These are phyloP conservation scores for Colletotrichum eleusines DNA, from an alignment of 2,329 filamentous ascomycete genomes.

Conservation along the genomic window DNA sequence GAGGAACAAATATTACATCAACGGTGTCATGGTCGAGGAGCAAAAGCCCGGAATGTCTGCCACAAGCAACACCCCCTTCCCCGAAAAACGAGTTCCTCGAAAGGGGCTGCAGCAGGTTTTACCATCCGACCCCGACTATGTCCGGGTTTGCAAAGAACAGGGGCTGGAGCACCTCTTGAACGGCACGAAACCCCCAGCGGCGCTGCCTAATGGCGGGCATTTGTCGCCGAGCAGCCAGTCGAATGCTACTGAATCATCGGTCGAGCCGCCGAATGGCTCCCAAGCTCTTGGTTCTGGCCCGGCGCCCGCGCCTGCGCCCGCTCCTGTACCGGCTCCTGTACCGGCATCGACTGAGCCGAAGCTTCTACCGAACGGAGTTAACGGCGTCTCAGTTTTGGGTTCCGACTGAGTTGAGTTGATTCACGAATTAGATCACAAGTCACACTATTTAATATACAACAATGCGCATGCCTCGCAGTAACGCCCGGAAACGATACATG, in stretches of 20 bases:
- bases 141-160: constrained; percentile 66
- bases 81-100: constrained; percentile 66
- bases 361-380: constrained; percentile 32
- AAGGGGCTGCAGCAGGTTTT: constrained; percentile 65
- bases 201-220: constrained; percentile 61
- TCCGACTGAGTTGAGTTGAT: constrained; percentile 29
- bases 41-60: constrained; percentile 60
- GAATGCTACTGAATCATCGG: constrained; percentile 33
- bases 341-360: constrained; percentile 14
- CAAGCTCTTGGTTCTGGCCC: constrained; percentile 13
- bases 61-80: constrained; percentile 66
- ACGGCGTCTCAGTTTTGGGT: constrained; percentile 33
- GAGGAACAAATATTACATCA: constrained; percentile 68
- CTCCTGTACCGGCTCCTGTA: neutral
- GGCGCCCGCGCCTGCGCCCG: neutral
- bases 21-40: constrained; percentile 66
- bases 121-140: constrained; percentile 69
- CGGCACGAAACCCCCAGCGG: constrained; percentile 57
- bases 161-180: constrained; percentile 67
- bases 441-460: constrained; percentile 33
- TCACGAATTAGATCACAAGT: constrained; percentile 33
- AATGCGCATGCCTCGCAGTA: constrained; percentile 24
- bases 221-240: constrained; percentile 59
- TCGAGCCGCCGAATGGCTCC: constrained; percentile 27
- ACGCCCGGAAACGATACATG: constrained; percentile 11